A percentile compares a stretch with the other conserved stretches of the same genome.
Evolutionary conservation across 805 yeast species (phyloP).

Genomic region (Kluyveromyces siamensis): DNA sequence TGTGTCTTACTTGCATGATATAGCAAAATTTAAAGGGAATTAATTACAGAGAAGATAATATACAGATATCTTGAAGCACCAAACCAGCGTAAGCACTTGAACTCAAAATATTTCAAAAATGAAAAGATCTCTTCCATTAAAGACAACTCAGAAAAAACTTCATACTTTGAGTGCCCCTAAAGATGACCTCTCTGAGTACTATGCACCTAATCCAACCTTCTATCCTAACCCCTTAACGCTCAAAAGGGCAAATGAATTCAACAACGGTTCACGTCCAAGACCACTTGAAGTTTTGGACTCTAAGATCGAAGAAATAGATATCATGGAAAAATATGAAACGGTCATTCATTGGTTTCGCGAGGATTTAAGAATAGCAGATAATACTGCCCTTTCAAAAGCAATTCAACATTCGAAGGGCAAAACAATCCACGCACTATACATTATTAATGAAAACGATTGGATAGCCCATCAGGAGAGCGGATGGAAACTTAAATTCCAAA

Average conservation of each 20-base stretch:
- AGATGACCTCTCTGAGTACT: constrained; percentile 10
- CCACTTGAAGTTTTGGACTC: constrained; percentile 11
- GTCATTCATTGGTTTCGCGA: constrained; percentile 40
- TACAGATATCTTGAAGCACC: background rate
- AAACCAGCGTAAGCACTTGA: background rate
- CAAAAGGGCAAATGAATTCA: constrained; percentile 13
- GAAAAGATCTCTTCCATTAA: background rate
- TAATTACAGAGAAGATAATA: background rate
- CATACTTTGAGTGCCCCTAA: background rate
- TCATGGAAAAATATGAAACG: constrained; percentile 5
- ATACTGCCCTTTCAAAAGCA: constrained; percentile 33
- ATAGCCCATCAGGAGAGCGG: constrained; percentile 36
- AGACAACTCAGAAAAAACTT: background rate
- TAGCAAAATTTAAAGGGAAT: too few species aligned
- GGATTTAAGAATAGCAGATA: constrained; percentile 39
- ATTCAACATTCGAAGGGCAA: constrained; percentile 17
- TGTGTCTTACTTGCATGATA: too few species aligned
- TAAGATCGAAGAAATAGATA: constrained; percentile 2
- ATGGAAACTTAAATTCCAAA: constrained; percentile 33
- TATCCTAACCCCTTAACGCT: constrained; percentile 13
- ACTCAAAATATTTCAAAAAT: too few species aligned
- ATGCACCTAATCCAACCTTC: constrained; percentile 8
- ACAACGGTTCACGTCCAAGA: constrained; percentile 10
- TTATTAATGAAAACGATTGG: constrained; percentile 34
- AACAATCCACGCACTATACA: constrained; percentile 27